A percentile compares a stretch with the other conserved stretches of the same genome.
Conservation (phyloP, 2,329 filamentous ascomycete genomes). For the Neodidymelliopsis sp. region DNA sequence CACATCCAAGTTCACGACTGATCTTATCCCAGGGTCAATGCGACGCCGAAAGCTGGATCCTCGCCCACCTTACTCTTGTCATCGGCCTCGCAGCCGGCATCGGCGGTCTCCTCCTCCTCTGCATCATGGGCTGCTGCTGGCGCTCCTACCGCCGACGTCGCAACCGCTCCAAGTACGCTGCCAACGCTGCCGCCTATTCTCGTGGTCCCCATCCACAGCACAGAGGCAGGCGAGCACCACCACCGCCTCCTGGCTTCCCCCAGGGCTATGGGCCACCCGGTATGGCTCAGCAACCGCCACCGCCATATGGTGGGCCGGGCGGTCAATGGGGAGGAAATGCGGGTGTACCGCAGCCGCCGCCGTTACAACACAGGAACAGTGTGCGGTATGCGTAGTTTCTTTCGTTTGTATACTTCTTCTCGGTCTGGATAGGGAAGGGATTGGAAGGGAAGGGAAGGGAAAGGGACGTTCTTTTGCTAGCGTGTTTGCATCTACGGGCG, state of each 20-base stretch:
- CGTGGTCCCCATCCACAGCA: neutral
- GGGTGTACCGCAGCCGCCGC: conserved; percentile 20
- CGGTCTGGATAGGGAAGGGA: too few relatives aligned
- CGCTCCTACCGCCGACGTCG: conserved; percentile 55
- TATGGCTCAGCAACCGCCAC: neutral
- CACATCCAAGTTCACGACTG: conserved; percentile 2
- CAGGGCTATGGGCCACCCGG: neutral
- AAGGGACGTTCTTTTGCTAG: too few relatives aligned
- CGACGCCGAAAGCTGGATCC: conserved; percentile 76
- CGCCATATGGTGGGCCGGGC: conserved; percentile 14
- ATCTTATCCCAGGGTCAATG: conserved; percentile 68
- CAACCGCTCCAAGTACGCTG: conserved; percentile 32
- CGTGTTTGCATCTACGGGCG: too few relatives aligned
- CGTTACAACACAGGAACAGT: conserved; percentile 20
- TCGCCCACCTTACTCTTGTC: conserved; percentile 77
- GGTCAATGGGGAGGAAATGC: neutral
- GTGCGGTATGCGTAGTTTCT: conserved; percentile 27
- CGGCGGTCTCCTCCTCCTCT: conserved; percentile 72
- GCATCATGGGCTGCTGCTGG: conserved; percentile 71
- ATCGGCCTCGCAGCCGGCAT: conserved; percentile 79
- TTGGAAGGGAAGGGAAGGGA: too few relatives aligned
- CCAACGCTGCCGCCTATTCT: conserved; percentile 18
- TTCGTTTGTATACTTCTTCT: neutral
- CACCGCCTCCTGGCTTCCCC: neutral
- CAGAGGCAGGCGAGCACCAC: neutral